These are phyloP conservation scores for Neostapfia colusana DNA, from an alignment of 176 grass and related monocot genomes.

Conservation along the genomic window DNA sequence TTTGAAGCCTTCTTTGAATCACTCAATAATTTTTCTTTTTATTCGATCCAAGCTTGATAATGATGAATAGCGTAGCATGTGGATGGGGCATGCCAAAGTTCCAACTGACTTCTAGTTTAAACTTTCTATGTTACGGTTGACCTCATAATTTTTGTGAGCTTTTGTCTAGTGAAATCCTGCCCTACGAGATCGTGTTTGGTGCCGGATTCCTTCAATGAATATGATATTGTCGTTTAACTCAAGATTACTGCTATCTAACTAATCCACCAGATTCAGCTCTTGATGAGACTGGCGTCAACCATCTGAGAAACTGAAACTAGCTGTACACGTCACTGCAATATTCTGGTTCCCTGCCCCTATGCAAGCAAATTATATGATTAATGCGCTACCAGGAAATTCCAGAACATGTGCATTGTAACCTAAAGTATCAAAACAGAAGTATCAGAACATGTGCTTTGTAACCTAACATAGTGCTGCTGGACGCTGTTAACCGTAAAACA, in stretches of 20 bases:
- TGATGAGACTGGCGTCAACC: no score
- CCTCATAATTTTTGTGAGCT: conserved; percentile 10
- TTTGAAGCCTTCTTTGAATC: neutral
- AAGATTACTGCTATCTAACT: neutral
- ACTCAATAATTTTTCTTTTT: conserved; percentile 38
- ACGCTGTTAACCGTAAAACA: no score
- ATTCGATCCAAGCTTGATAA: neutral
- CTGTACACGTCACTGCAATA: neutral
- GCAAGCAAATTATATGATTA: neutral
- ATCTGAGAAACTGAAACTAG: neutral
- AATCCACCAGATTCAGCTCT: neutral
- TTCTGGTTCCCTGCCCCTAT: neutral
- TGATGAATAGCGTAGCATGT: neutral
- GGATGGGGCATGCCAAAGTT: conserved; percentile 2
- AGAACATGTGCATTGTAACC: neutral
- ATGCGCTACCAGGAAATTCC: neutral
- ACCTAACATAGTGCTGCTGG: no score
- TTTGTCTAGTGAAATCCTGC: neutral
- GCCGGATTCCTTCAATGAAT: neutral
- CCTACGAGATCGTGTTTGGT: neutral
- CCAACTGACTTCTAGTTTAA: conserved; percentile 8
- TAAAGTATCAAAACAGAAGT: neutral
- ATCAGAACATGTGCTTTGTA: conserved; percentile 2
- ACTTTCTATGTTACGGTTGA: neutral
- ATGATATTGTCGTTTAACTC: neutral